Percentiles rank a stretch among this genome's conserved stretches.
phyloP scores from a whole-genome alignment of 1,284 basidiomycete species.

The Quambalaria eucalypti region DNA sequence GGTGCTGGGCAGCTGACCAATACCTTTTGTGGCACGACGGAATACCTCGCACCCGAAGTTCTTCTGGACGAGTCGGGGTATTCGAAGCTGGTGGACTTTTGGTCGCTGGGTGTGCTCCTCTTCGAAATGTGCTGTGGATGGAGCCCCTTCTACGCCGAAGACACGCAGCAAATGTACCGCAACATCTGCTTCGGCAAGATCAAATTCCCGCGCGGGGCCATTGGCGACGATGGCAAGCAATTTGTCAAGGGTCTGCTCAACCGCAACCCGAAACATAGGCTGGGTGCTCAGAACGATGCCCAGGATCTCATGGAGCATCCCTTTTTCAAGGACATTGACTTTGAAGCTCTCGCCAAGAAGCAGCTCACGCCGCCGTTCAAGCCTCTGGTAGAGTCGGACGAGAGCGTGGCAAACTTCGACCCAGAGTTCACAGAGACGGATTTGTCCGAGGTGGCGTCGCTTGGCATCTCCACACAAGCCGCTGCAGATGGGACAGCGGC shows the following conservation, averaged over 20 bases:
- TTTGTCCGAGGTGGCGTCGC: conserved; percentile 49
- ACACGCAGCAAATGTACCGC: conserved; percentile 99
- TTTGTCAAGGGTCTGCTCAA: conserved; percentile 98
- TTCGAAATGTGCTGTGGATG: conserved; percentile 92
- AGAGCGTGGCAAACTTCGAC: conserved; percentile 94
- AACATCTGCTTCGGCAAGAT: conserved; percentile 96
- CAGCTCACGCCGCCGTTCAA: conserved; percentile 96
- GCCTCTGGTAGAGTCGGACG: conserved; percentile 93
- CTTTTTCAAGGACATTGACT: conserved; percentile 74
- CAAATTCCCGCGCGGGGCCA: conserved; percentile 91
- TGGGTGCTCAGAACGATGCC: conserved; percentile 82
- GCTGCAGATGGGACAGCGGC: not conserved
- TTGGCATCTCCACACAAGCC: conserved; percentile 12
- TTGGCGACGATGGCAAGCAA: conserved; percentile 95
- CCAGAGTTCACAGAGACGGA: conserved; percentile 90
- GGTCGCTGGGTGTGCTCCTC: conserved; percentile 66
- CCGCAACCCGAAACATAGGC: conserved; percentile 90
- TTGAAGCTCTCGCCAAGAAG: conserved; percentile 61
- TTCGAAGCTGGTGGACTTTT: conserved; percentile 97
- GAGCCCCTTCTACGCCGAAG: conserved; percentile 99
- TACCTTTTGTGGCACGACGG: conserved; percentile 83
- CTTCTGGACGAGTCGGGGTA: conserved; percentile 98
- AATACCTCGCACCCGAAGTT: conserved; percentile 93
- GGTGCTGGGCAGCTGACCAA: conserved; percentile 89
- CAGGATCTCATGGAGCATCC: conserved; percentile 91